Evolutionary conservation across 2,329 filamentous ascomycete genomes (phyloP), one percentile per base, ranked within the genome.

Genomic region (Venturia pyrina): DNA sequence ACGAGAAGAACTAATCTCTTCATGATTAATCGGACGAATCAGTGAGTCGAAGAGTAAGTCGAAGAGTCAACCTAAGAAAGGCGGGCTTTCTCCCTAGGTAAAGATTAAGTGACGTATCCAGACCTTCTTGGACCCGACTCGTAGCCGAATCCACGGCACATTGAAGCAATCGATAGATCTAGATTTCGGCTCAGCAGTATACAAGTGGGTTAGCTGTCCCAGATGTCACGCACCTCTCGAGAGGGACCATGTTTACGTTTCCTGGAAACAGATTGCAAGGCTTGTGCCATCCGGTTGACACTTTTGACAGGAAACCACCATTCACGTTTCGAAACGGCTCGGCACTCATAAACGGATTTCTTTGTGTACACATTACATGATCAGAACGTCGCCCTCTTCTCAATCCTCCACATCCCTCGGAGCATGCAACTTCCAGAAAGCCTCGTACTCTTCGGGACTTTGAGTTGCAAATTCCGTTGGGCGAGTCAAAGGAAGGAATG

Each of bases 381-480:
- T n/a, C 24, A 19, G 7, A n/a, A 59, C 17, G 8, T 37, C 32
- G 21, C 19, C 28, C 17, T n/a, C 3, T 37, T 37, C 19, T 59
- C 53, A 59, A 37, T 62, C 60, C 3, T 62, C 60, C 2, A 62
- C 60, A 40, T 62, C 60, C 28, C 60, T 24, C 10, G 60, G 60
- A n/a, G 37, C 37, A 46, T 62, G 60, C 40, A n/a, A 28, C 10
- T 62, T n/a, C 60, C 60, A 62, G 8, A 62, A 62, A 19, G 62
- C 62, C 32, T 66, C 61, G 57, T 66, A 66, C n/a, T 66, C 65
- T 24, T 66, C 65, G n/a, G 43, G 28, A 21, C 60, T 66, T 21
- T 53, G 17, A 32, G 37, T 40, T 13, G n/a, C 15, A 19, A 50
- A 66, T 56, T 63, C 60, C 19, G 61, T 63, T 19, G 65, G 59